Evolutionary conservation across 768 basidiomycete genomes (phyloP).

Genomic region (Amanita fuliginea): DNA sequence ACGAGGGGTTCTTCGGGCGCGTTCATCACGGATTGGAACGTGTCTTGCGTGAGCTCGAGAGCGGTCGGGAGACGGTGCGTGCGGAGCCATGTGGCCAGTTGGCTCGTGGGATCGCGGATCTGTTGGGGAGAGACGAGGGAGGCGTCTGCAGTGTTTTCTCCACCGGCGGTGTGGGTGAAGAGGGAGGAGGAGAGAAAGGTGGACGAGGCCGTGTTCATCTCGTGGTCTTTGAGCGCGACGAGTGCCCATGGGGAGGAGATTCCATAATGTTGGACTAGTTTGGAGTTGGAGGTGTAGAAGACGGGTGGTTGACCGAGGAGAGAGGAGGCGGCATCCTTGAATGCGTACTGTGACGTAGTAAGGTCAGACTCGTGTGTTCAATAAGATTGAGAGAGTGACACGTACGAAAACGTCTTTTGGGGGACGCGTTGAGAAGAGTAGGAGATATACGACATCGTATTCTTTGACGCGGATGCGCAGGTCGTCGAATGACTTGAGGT

Average conservation of each 20-base stretch:
- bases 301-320: conserved; percentile 39
- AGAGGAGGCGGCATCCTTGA: conserved; percentile 24
- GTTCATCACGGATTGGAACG: conserved; percentile 83
- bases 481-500: conserved; percentile 17
- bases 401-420: conserved; percentile 25
- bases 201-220: conserved; percentile 33
- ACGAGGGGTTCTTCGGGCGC: conserved; percentile 67
- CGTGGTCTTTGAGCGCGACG: conserved; percentile 55
- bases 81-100: conserved; percentile 47
- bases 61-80: conserved; percentile 63
- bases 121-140: background rate
- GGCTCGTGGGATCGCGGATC: background rate
- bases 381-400: background rate
- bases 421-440: conserved; percentile 28
- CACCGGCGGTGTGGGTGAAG: conserved; percentile 7
- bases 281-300: conserved; percentile 26
- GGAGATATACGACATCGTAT: conserved; percentile 47
- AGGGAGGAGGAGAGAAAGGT: conserved; percentile 24
- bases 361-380: background rate
- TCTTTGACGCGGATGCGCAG: conserved; percentile 28
- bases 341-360: conserved; percentile 19
- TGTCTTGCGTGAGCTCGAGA: conserved; percentile 64
- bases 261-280: conserved; percentile 24
- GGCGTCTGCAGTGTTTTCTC: background rate
- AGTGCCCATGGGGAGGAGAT: conserved; percentile 44